Percentiles rank a stretch among this genome's conserved stretches.
Evolutionary conservation across 768 basidiomycete genomes (phyloP).

Genomic region (Mycena galopus): DNA sequence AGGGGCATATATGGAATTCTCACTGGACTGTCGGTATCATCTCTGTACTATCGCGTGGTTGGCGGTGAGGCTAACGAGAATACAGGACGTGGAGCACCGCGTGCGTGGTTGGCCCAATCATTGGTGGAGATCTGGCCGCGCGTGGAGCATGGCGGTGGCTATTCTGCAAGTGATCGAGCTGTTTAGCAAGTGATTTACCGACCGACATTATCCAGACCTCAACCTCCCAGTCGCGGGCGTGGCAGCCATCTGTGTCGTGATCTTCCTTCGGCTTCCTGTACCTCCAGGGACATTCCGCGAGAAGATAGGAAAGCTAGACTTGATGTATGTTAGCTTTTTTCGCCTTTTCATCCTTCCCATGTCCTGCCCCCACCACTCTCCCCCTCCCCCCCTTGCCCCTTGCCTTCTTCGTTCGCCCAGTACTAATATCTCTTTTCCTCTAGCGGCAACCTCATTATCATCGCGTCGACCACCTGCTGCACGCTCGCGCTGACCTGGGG

Average conservation of each 20-base stretch:
- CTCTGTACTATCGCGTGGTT: background rate
- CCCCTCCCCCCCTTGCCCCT: no score
- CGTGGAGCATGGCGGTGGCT: conserved; percentile 55
- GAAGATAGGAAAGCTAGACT: conserved; percentile 54
- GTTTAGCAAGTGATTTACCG: background rate
- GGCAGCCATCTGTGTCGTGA: conserved; percentile 40
- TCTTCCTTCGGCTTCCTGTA: conserved; percentile 49
- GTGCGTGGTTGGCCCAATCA: conserved; percentile 46
- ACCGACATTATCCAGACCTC: conserved; percentile 44
- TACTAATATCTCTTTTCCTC: background rate
- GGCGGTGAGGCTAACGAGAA: background rate
- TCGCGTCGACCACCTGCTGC: conserved; percentile 43
- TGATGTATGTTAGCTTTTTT: conserved; percentile 43
- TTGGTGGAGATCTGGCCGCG: conserved; percentile 50
- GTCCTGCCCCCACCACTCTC: background rate
- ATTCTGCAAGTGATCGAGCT: conserved; percentile 46
- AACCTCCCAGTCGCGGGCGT: conserved; percentile 53
- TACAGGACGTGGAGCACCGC: conserved; percentile 52
- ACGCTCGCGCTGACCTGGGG: conserved; percentile 57
- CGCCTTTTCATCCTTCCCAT: background rate
- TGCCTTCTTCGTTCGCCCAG: no score
- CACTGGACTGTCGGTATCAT: conserved; percentile 42
- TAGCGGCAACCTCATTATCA: conserved; percentile 53
- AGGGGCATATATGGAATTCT: conserved; percentile 48
- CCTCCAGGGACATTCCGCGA: conserved; percentile 47